These are phyloP conservation scores for Aspergillus asperescens DNA, from an alignment of 495 filamentous ascomycete species.

Conservation along the genomic window DNA sequence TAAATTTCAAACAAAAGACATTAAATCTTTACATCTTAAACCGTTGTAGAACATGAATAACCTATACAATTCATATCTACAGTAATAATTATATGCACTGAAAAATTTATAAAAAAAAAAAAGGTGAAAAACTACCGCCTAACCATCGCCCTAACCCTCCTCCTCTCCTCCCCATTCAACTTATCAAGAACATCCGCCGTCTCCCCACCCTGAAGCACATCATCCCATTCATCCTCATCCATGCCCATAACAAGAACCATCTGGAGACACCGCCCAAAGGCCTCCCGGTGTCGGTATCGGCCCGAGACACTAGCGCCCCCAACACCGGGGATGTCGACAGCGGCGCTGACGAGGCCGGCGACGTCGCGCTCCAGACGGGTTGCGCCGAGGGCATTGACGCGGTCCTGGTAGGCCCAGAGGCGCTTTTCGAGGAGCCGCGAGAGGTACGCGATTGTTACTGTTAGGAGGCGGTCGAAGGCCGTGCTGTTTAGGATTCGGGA, in stretches of 20 bases:
- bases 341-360: conserved; percentile 66
- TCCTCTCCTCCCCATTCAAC: conserved; percentile 57
- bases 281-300: conserved; percentile 70
- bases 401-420: conserved; percentile 76
- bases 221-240: conserved; percentile 98
- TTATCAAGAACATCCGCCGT: conserved; percentile 42
- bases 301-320: conserved; percentile 25
- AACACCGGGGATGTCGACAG: conserved; percentile 58
- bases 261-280: conserved; percentile 75
- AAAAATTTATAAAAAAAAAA: background rate
- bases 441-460: conserved; percentile 67
- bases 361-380: conserved; percentile 87
- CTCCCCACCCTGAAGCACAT: conserved; percentile 46
- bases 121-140: conserved; percentile 15
- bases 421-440: conserved; percentile 79
- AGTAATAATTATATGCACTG: background rate
- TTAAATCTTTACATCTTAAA: too few species aligned
- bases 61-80: too few species aligned
- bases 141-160: conserved; percentile 57
- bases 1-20: too few species aligned
- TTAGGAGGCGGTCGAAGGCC: conserved; percentile 65
- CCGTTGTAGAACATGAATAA: too few species aligned
- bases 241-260: conserved; percentile 87
- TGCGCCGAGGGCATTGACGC: conserved; percentile 76
- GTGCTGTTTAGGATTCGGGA: conserved; percentile 74